Percentiles rank a stretch among this genome's conserved stretches.
Evolutionary conservation across 164 flowering plant genomes (phyloP).

Genomic region (Saururus chinensis): DNA sequence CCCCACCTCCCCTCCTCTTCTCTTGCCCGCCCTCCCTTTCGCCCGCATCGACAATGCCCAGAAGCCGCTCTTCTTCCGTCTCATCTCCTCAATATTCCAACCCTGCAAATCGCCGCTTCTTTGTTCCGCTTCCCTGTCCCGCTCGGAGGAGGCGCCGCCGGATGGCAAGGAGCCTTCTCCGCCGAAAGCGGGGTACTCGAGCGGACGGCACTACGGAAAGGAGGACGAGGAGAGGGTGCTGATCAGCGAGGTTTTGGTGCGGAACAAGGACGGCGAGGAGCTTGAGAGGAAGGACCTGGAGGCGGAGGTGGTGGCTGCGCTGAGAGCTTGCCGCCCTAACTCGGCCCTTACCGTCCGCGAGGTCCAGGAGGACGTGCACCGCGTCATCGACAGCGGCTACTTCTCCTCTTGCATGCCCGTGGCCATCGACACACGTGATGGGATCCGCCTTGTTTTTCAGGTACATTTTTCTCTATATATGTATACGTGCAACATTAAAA

Average conservation of each 20-base stretch:
- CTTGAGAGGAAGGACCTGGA: slow-evolving; percentile 91
- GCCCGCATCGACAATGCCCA: slow-evolving; percentile 17
- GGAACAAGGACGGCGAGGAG: slow-evolving; percentile 93
- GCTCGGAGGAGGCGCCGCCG: slow-evolving; percentile 17
- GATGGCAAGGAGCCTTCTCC: slow-evolving; percentile 16
- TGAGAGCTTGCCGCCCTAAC: slow-evolving; percentile 72
- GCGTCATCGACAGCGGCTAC: slow-evolving; percentile 82
- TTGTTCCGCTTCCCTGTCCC: slow-evolving; percentile 28
- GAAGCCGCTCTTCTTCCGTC: slow-evolving; percentile 11
- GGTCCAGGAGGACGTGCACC: slow-evolving; percentile 90
- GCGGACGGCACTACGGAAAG: slow-evolving; percentile 19
- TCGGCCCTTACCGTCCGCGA: slow-evolving; percentile 83
- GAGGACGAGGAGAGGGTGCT: slow-evolving; percentile 82
- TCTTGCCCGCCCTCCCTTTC: slow-evolving; percentile 16
- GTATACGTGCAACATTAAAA: too few species aligned
- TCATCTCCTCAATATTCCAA: slow-evolving; percentile 17
- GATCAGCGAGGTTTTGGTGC: slow-evolving; percentile 86
- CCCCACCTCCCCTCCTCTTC: not conserved
- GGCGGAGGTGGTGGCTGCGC: slow-evolving; percentile 53
- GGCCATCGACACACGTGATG: slow-evolving; percentile 91
- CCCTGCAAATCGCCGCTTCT: slow-evolving; percentile 19
- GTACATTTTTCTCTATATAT: slow-evolving; percentile 16
- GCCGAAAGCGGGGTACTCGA: slow-evolving; percentile 19
- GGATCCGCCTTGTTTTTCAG: slow-evolving; percentile 87
- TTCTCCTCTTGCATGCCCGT: slow-evolving; percentile 91